Conservation (phyloP, 1,284 basidiomycete genomes). For the Ustilago crameri region DNA sequence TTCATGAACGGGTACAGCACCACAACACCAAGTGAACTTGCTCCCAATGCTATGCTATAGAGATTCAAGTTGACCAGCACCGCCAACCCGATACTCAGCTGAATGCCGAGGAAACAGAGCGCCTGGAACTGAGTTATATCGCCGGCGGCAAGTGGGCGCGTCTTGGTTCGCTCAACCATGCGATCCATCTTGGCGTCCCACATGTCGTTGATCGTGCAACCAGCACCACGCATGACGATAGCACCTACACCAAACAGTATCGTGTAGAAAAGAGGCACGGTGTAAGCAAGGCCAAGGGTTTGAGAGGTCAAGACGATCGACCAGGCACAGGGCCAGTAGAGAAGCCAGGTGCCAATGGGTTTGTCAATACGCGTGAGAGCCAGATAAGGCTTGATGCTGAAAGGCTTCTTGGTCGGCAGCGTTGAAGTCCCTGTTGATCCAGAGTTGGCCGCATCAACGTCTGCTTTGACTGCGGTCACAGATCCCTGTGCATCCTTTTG, state of each 20-base stretch:
- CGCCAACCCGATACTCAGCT: slow-evolving; percentile 85
- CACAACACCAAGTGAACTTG: slow-evolving; percentile 87
- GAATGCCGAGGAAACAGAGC: slow-evolving; percentile 82
- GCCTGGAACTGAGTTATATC: slow-evolving; percentile 83
- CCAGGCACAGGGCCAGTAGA: slow-evolving; percentile 85
- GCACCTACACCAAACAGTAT: slow-evolving; percentile 89
- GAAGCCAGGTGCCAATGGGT: slow-evolving; percentile 89
- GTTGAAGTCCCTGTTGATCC: neutral
- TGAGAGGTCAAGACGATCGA: slow-evolving; percentile 66
- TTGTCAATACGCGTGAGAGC: slow-evolving; percentile 90
- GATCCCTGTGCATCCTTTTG: neutral
- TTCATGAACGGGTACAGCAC: slow-evolving; percentile 97
- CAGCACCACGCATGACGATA: slow-evolving; percentile 94
- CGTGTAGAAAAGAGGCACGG: slow-evolving; percentile 68
- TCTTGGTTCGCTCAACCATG: slow-evolving; percentile 80
- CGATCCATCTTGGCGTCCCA: slow-evolving; percentile 94
- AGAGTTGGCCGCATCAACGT: neutral
- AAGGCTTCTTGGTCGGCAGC: slow-evolving; percentile 13
- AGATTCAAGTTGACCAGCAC: slow-evolving; percentile 91
- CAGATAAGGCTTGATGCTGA: slow-evolving; percentile 76
- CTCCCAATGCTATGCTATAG: slow-evolving; percentile 93
- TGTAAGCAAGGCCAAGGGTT: slow-evolving; percentile 42
- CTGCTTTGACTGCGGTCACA: neutral
- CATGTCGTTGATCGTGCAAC: slow-evolving; percentile 99
- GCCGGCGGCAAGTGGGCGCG: slow-evolving; percentile 81